Base-by-base conservation (phyloP, 306 rosid species). In the Purshia tridentata region DNA sequence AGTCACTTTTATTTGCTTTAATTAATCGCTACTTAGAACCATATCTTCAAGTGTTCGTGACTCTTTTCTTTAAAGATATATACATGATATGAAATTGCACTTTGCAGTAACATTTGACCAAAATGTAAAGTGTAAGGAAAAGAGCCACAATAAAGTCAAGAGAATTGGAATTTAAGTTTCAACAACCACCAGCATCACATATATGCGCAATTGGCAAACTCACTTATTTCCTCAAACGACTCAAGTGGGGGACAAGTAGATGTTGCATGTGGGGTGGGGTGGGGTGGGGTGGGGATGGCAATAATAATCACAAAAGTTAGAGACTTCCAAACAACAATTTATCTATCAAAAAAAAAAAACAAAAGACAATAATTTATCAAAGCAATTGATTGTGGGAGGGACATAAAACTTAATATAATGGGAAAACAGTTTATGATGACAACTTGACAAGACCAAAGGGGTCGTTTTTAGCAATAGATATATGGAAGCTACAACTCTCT, bases 51-150 rank as follows among this genome's bases (percentile, higher is more conserved):
- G 64, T 79, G 67, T 58, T 79, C 61, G 62, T 60, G 58, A 42
- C 69, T 35, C 56, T 9, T 56, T 70, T 61, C 65, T 72, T 54
- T 22, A 49, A 41, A 69, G 71, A 76, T 74, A 66, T 3, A 51
- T 47, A 65, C 41, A 42, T 42, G 65, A 51, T 75, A 64, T 58
- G 76, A 62, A 52, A 68, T 49, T 48, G 79, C 75, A 73, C 77
- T 76, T 80, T 59, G 87, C 81, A 76, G 89, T 72, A 76, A 80
- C 44, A 54, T 70, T 87, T 82, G 91, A 84, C 88, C 81, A 66
- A 70, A 53, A 58, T n/a, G 44, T 44, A 72, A 53, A 62, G 79
- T 16, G 72, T 35, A 39, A 51, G 62, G 42, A 42, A 37, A 51
- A 41, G 76, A 37, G 70, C 54, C 41, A 72, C 22, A 69, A 76